Evolutionary conservation across 78 protist species (phyloP).

Genomic region (Polysphondylium violaceum): DNA sequence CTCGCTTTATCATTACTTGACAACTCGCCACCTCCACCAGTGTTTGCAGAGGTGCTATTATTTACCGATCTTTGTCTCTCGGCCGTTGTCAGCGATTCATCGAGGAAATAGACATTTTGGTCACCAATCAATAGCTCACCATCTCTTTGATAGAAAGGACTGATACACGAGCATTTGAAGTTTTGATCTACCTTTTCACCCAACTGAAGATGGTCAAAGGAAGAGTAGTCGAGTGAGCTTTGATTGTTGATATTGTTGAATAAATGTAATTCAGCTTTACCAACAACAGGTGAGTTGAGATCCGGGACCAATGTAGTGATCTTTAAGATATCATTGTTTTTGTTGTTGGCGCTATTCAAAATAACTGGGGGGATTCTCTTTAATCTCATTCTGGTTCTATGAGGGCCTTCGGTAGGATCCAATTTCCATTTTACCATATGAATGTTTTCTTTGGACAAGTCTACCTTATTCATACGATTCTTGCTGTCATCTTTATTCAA

Average conservation of each 20-base stretch:
- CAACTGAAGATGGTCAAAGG: slow-evolving; percentile 40
- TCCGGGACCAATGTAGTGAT: too few species aligned
- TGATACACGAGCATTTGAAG: slow-evolving; percentile 36
- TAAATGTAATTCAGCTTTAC: background rate
- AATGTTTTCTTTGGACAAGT: too few species aligned
- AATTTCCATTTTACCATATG: slow-evolving; percentile 55
- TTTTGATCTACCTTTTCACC: slow-evolving; percentile 55
- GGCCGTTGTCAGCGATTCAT: slow-evolving; percentile 29
- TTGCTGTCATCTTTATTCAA: too few species aligned
- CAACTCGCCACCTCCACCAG: background rate
- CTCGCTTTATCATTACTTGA: background rate
- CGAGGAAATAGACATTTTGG: slow-evolving; percentile 52
- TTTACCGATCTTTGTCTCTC: background rate
- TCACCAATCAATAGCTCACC: slow-evolving; percentile 81
- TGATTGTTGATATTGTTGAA: background rate
- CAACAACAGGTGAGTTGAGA: slow-evolving; percentile 1
- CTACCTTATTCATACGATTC: too few species aligned
- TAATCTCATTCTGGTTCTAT: slow-evolving; percentile 63
- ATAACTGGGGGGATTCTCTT: slow-evolving; percentile 14
- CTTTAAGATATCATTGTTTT: background rate
- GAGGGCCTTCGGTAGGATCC: slow-evolving; percentile 80
- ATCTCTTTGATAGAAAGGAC: slow-evolving; percentile 68
- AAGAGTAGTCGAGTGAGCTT: slow-evolving; percentile 23
- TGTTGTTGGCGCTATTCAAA: background rate
- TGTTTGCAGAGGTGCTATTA: background rate